phyloP scores from a whole-genome alignment of 768 basidiomycete species.

The Chlorophyllum brunneum region DNA sequence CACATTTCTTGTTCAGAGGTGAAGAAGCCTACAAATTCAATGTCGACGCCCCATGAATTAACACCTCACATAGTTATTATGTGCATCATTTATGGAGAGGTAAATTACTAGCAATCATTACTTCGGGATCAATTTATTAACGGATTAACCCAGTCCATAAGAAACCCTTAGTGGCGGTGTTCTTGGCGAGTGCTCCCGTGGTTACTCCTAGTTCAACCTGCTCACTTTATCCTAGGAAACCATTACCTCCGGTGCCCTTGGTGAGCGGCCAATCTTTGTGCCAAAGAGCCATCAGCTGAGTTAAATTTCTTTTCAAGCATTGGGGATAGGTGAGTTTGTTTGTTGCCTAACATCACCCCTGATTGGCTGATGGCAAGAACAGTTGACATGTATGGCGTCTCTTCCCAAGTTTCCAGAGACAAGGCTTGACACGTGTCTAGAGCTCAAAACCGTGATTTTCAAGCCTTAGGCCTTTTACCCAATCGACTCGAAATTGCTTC shows the following conservation, averaged over 20 bases:
- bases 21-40: too few relatives aligned
- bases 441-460: not conserved
- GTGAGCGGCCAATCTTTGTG: slow-evolving; percentile 1
- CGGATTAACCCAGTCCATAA: slow-evolving; percentile 12
- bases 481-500: not conserved
- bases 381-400: slow-evolving; percentile 15
- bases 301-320: slow-evolving; percentile 12
- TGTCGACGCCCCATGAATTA: too few relatives aligned
- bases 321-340: slow-evolving; percentile 15
- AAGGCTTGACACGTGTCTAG: not conserved
- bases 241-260: slow-evolving; percentile 16
- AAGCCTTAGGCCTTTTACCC: not conserved
- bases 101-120: too few relatives aligned
- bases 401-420: not conserved
- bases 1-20: slow-evolving; percentile 22
- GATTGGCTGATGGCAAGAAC: slow-evolving; percentile 12
- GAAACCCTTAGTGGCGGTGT: slow-evolving; percentile 11
- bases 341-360: not conserved
- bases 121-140: too few relatives aligned
- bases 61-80: slow-evolving; percentile 13
- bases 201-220: not conserved
- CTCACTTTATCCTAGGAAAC: slow-evolving; percentile 12
- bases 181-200: slow-evolving; percentile 12
- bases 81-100: slow-evolving; percentile 18
- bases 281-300: not conserved